Base-by-base conservation (phyloP, 352 stramenopile species). In the Globisporangium spiculum region DNA sequence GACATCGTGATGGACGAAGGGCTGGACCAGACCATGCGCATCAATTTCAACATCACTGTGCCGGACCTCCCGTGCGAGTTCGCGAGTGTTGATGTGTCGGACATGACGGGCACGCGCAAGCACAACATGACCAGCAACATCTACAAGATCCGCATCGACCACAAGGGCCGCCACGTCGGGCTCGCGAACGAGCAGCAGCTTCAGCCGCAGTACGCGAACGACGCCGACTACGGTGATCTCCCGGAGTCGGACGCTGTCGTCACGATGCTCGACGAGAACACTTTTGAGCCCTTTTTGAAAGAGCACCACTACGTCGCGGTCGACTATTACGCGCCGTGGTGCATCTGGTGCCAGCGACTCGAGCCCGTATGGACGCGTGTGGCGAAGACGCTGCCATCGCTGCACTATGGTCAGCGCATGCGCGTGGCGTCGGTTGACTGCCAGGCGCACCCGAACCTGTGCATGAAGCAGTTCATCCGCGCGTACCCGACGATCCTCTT, bases 1-100 rank as follows among this genome's bases (percentile, higher is more conserved):
- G 84, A 94, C 68, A 94, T 96, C 71, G 86, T 95, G 52, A 94
- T 96, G 84, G 90, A 97, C 78, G 81, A 95, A 63, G 84, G 80
- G 2, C 74, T 95, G 27, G 85, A 94, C 72, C 79, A 92, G 74
- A 94, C 78, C 52, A 88, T 96, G 75, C 90, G 94, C 64, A 97
- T 99, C 59, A 99, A 99, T 78, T 99, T 99, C 74, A 99, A 99
- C 82, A 98, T 99, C 73, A 99, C 96, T 36, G 86, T 99, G 55
- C 89, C 98, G 36, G 94, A 99, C 79, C 70, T 99, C 22, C 95
- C 97, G 26, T 99, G 97, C 77, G 96, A 99, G 78, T 99, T 97
- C 73, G 94, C 98, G 9, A 91, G 78, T 24, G 90, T 99, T 6
- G 97, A 99, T 77, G 94, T 99, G 7, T 98, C 94, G 68, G 97